Percentiles rank a stretch among this genome's conserved stretches.
Conservation (phyloP, 1,284 basidiomycete species). For the Afroboletus lepidellus region DNA sequence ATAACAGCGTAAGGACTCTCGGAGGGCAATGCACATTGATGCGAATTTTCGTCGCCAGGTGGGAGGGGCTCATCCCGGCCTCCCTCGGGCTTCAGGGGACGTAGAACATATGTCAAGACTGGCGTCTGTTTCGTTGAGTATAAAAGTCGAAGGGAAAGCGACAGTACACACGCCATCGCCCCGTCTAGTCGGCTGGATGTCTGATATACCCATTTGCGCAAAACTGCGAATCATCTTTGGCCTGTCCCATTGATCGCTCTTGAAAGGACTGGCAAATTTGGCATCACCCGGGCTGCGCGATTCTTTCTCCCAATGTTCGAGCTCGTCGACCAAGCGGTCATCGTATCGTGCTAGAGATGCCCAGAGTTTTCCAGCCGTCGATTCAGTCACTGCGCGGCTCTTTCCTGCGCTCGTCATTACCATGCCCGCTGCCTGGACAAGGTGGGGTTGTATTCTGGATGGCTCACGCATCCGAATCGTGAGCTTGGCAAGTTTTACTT, state of each 20-base stretch:
- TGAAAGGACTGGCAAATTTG: slow-evolving; percentile 42
- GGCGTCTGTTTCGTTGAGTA: slow-evolving; percentile 35
- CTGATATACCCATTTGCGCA: slow-evolving; percentile 52
- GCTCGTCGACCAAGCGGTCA: slow-evolving; percentile 58
- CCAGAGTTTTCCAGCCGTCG: slow-evolving; percentile 56
- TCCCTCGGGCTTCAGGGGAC: slow-evolving; percentile 35
- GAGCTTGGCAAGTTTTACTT: slow-evolving; percentile 51
- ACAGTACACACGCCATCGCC: slow-evolving; percentile 20
- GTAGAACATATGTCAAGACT: slow-evolving; percentile 43
- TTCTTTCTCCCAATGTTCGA: slow-evolving; percentile 59
- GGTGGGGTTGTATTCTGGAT: slow-evolving; percentile 46
- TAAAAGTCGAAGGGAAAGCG: slow-evolving; percentile 5
- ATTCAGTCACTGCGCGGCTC: slow-evolving; percentile 32
- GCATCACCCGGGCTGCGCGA: slow-evolving; percentile 45
- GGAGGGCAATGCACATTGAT: neutral
- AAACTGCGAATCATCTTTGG: slow-evolving; percentile 77
- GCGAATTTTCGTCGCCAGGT: slow-evolving; percentile 16
- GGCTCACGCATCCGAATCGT: slow-evolving; percentile 58
- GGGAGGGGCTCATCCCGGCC: slow-evolving; percentile 44
- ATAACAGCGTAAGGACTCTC: slow-evolving; percentile 5
- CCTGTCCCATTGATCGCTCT: slow-evolving; percentile 61
- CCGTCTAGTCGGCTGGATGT: slow-evolving; percentile 8
- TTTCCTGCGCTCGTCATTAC: slow-evolving; percentile 46
- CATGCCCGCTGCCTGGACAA: slow-evolving; percentile 56
- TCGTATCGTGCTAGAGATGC: slow-evolving; percentile 76